A percentile compares a stretch with the other conserved stretches of the same genome.
These are phyloP conservation scores for Silene uniflora DNA, from an alignment of 148 eudicot species.

Conservation along the genomic window DNA sequence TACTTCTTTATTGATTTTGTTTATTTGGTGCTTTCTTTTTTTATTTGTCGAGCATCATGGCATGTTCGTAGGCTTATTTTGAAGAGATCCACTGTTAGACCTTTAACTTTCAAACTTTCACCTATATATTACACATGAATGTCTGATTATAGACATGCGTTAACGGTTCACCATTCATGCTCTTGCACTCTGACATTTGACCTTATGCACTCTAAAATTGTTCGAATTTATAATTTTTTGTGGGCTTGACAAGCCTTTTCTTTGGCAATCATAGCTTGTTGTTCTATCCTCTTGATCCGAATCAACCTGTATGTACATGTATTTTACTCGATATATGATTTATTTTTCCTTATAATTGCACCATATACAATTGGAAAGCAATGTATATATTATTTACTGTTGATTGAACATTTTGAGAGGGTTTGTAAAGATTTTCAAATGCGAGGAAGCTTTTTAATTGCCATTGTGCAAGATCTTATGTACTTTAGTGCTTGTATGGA, in stretches of 20 bases:
- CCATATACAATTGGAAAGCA: not conserved
- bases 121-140: not conserved
- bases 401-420: not conserved
- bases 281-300: not conserved
- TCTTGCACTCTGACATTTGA: not conserved
- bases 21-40: not conserved
- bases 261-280: not conserved
- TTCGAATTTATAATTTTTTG: not conserved
- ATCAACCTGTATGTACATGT: not conserved
- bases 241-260: not conserved
- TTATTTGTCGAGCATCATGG: not conserved
- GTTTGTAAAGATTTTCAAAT: not conserved
- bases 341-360: not conserved
- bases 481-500: not conserved
- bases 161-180: not conserved
- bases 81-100: not conserved
- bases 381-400: not conserved
- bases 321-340: not conserved
- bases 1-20: not conserved
- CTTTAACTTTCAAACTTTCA: not conserved
- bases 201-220: not conserved
- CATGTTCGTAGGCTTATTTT: not conserved
- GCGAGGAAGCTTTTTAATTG: not conserved
- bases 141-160: not conserved
- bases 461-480: not conserved